A percentile compares a stretch with the other conserved stretches of the same genome.
These are phyloP conservation scores for Mycena albidolilacea DNA, from an alignment of 768 basidiomycete species.

Conservation along the genomic window DNA sequence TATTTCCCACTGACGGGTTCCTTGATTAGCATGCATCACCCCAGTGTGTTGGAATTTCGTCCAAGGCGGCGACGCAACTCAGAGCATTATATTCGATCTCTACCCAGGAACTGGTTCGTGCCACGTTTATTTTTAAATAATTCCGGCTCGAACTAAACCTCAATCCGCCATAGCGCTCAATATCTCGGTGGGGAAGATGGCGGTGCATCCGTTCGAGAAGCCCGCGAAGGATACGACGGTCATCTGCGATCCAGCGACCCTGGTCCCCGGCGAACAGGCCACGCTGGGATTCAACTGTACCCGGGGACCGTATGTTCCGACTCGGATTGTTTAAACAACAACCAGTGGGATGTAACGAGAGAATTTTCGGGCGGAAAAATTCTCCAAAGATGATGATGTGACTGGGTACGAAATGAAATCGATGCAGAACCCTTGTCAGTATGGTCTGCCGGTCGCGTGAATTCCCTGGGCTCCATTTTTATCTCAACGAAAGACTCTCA, in stretches of 20 bases:
- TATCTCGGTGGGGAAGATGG: conserved; percentile 25
- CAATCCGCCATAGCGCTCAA: conserved; percentile 8
- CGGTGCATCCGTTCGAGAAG: conserved; percentile 23
- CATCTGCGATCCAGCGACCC: conserved; percentile 18
- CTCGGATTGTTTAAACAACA: too few species aligned
- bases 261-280: conserved; percentile 13
- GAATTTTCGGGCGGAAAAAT: background rate
- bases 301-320: too few species aligned
- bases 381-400: too few species aligned
- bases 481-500: too few species aligned
- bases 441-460: too few species aligned
- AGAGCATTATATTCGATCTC: conserved; percentile 55
- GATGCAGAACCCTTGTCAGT: too few species aligned
- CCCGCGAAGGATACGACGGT: conserved; percentile 11
- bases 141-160: background rate
- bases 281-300: background rate
- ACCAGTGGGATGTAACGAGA: too few species aligned
- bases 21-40: background rate
- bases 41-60: background rate
- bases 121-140: background rate
- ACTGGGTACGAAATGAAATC: too few species aligned
- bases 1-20: background rate
- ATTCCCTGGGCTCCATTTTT: too few species aligned
- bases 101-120: background rate
- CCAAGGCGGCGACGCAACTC: conserved; percentile 44